Base-by-base conservation (phyloP, 83 land plant species). In the Isoetes engelmannii region DNA sequence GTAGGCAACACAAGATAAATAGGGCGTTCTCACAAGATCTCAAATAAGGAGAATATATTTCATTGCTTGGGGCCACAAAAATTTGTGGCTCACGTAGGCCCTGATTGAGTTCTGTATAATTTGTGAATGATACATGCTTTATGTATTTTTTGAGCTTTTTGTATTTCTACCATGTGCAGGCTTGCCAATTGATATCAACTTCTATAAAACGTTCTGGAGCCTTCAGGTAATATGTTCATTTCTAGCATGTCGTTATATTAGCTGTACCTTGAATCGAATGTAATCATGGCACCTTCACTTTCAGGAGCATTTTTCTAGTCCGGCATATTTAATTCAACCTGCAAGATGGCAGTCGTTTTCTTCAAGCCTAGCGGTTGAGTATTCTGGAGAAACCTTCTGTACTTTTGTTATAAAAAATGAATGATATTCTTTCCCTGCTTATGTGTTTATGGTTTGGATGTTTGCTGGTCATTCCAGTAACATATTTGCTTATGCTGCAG, bases 201-300 rank as follows among this genome's bases (percentile, higher is more conserved):
- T 95, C 71, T 95, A 95, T 76, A 89, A 87, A 67, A 95, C 97
- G 53, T 92, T 95, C 60, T 95, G 97, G 99, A 89, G 99, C 59
- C 84, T 95, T 72, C 99, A 95, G 90, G 97, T 86, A 28, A 47
- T 37, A 12, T 51, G 4, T 7, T 18, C 28, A 12, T 18, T 59
- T 12, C 62, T 59, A 8, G 62, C 4, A 7, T 18, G 19, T 3
- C 9, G 18, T 59, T 2, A 12, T 59, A 19, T 12, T 2, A 12
- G 28, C 9, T 37, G 10, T 59, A 51, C 55, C 55, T 51, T 51
- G 17, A 28, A 28, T 51, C 3, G 17, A 28, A 28, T 28, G 37
- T 28, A 28, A 28, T 28, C 37, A 28, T 28, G 37, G 37, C 37
- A 2, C 37, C 37, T 28, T 28, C 37, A 28, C 37, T 71, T 63